These are phyloP conservation scores for Stephania japonica DNA, from an alignment of 164 flowering plant genomes.

Conservation along the genomic window DNA sequence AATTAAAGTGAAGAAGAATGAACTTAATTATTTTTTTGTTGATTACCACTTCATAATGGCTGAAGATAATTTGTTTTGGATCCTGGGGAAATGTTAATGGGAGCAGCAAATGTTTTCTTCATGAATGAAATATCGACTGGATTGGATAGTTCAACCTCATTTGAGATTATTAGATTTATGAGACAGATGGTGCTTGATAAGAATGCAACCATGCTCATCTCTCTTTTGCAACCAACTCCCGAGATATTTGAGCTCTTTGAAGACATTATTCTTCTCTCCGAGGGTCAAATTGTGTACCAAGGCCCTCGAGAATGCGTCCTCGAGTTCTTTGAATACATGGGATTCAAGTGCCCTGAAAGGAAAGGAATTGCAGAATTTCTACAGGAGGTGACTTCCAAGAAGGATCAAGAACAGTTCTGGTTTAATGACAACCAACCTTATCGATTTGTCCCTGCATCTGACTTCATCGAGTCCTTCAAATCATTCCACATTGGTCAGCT, in stretches of 20 bases:
- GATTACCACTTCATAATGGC: background rate
- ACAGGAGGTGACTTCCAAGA: constrained; percentile 59
- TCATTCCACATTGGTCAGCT: constrained; percentile 36
- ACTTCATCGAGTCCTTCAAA: constrained; percentile 31
- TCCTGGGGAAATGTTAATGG: constrained; percentile 60
- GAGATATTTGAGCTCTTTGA: constrained; percentile 54
- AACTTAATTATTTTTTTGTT: background rate
- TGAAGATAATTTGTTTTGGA: background rate
- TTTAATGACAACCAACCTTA: constrained; percentile 29
- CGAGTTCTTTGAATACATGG: constrained; percentile 47
- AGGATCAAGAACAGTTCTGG: constrained; percentile 65
- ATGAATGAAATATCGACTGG: constrained; percentile 72
- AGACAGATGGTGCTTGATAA: constrained; percentile 53
- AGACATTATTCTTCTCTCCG: constrained; percentile 49
- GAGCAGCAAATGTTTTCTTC: constrained; percentile 55
- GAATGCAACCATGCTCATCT: constrained; percentile 53
- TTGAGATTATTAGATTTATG: constrained; percentile 48
- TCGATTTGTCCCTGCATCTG: constrained; percentile 30
- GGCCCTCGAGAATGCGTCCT: constrained; percentile 45
- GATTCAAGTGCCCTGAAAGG: constrained; percentile 53
- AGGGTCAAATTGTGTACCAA: constrained; percentile 50
- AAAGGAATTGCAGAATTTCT: constrained; percentile 57
- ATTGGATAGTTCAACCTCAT: constrained; percentile 58
- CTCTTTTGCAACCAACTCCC: constrained; percentile 62
- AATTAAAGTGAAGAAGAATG: background rate